A percentile compares a stretch with the other conserved stretches of the same genome.
These are phyloP conservation scores for Guillardia theta DNA, from an alignment of 78 protist genomes.

Conservation along the genomic window DNA sequence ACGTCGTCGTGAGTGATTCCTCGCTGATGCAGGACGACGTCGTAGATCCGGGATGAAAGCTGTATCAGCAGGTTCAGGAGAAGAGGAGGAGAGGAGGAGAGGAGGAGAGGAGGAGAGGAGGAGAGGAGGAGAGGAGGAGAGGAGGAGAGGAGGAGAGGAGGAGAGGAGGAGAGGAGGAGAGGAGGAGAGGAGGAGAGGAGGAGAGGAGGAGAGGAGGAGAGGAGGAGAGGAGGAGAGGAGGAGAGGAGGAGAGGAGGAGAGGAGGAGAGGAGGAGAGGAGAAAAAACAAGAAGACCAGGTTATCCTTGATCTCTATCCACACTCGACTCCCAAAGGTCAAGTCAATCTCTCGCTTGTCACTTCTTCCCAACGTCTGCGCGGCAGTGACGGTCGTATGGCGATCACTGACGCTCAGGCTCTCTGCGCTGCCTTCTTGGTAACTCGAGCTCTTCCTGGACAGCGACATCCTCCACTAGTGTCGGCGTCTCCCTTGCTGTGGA, in stretches of 20 bases:
- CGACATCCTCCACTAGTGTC: no score
- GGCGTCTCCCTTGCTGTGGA: no score
- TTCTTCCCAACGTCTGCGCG: not conserved
- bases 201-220: not conserved
- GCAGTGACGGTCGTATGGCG: not conserved
- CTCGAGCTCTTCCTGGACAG: not conserved
- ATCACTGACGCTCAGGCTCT: not conserved
- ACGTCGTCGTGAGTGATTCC: not conserved
- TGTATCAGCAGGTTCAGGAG: not conserved
- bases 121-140: not conserved
- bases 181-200: not conserved
- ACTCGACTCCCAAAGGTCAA: no score
- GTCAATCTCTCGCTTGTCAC: not conserved
- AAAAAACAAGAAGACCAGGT: not conserved
- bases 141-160: not conserved
- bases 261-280: not conserved
- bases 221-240: not conserved
- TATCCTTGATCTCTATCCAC: no score
- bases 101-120: not conserved
- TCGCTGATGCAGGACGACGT: not conserved
- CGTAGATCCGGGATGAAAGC: not conserved
- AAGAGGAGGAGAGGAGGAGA: not conserved
- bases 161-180: not conserved
- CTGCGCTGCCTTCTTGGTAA: not conserved
- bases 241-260: not conserved